Conservation (phyloP, 495 filamentous ascomycete genomes). For the Cudoniella acicularis region DNA sequence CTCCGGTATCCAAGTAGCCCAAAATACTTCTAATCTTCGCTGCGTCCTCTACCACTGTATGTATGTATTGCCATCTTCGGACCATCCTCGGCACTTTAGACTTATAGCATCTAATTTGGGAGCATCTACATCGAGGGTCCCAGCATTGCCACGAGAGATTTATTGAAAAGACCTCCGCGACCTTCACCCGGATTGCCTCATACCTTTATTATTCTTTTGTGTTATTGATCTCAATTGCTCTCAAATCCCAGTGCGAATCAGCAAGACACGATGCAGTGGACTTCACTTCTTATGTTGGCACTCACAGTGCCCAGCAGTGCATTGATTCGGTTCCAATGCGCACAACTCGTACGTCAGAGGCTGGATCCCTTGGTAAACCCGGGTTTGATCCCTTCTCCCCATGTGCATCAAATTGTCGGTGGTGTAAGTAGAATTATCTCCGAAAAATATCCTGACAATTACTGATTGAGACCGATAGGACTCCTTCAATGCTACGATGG, state of each 20-base stretch:
- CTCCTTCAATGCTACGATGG: conserved; percentile 57
- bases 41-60: no score
- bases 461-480: conserved; percentile 30
- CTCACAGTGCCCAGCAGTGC: conserved; percentile 29
- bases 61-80: no score
- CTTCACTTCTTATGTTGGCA: conserved; percentile 26
- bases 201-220: conserved; percentile 3
- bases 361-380: conserved; percentile 35
- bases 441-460: conserved; percentile 1
- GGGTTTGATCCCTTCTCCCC: conserved; percentile 28
- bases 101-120: no score
- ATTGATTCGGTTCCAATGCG: conserved; percentile 34
- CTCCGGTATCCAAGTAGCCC: no score
- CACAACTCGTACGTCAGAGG: conserved; percentile 31
- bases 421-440: conserved; percentile 24
- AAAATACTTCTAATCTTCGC: no score
- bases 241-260: background rate
- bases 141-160: no score
- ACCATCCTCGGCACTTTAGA: no score
- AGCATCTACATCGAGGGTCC: no score
- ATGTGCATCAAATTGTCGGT: conserved; percentile 34
- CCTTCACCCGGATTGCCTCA: background rate
- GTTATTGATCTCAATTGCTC: background rate
- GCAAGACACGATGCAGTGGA: conserved; percentile 30
- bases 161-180: no score